phyloP scores from a whole-genome alignment of 805 yeast genomes.

The Wickerhamiella sorbophila region DNA sequence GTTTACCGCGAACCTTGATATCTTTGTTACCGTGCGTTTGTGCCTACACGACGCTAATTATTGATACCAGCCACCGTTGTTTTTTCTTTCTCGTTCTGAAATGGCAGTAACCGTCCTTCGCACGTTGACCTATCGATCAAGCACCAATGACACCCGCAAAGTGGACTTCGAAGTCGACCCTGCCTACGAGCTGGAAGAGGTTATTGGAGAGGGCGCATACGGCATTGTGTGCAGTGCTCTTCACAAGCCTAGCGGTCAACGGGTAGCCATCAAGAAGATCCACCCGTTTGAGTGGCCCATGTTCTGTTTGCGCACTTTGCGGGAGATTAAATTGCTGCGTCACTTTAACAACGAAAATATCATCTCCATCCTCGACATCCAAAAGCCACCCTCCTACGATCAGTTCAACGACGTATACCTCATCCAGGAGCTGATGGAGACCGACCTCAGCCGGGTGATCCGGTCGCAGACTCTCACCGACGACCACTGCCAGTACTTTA shows the following conservation, averaged over 20 bases:
- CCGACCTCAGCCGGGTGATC: slow-evolving; percentile 96
- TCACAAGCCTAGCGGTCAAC: slow-evolving; percentile 71
- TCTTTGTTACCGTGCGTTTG: too few relatives aligned
- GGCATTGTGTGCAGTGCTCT: slow-evolving; percentile 84
- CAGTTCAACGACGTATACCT: slow-evolving; percentile 76
- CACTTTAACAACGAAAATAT: slow-evolving; percentile 92
- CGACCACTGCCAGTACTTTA: slow-evolving; percentile 85
- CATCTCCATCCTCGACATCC: slow-evolving; percentile 77
- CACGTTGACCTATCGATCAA: slow-evolving; percentile 10
- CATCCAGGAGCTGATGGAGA: slow-evolving; percentile 80
- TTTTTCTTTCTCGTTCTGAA: too few relatives aligned
- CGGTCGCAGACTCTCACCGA: slow-evolving; percentile 88
- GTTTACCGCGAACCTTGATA: too few relatives aligned
- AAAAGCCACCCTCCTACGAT: slow-evolving; percentile 64
- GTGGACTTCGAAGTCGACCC: slow-evolving; percentile 69
- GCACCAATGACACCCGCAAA: slow-evolving; percentile 23
- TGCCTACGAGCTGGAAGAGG: slow-evolving; percentile 69
- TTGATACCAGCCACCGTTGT: too few relatives aligned
- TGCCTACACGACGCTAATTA: too few relatives aligned
- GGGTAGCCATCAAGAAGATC: slow-evolving; percentile 91
- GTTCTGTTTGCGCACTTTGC: slow-evolving; percentile 75
- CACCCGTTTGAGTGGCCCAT: slow-evolving; percentile 82
- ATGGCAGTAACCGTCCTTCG: not conserved
- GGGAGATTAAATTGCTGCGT: slow-evolving; percentile 77
- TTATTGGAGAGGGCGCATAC: slow-evolving; percentile 93